Conservation (phyloP, 352 stramenopile species). For the Saprolegnia diclina region DNA sequence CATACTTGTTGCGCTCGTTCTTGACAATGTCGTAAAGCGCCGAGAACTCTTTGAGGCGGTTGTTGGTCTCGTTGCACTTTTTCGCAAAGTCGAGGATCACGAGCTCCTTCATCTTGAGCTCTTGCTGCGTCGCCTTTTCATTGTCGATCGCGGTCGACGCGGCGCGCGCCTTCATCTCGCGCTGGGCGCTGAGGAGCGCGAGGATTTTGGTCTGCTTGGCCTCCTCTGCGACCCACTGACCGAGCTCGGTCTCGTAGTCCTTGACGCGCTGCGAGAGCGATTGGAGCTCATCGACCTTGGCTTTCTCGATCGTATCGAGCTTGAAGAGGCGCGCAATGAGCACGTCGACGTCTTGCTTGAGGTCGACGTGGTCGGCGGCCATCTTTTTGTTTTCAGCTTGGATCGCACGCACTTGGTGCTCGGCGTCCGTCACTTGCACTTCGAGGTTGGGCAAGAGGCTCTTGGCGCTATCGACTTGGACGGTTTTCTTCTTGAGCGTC, state of each 20-base stretch:
- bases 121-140: conserved; percentile 80
- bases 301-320: conserved; percentile 79
- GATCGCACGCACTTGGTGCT: conserved; percentile 56
- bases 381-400: conserved; percentile 66
- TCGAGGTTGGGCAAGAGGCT: conserved; percentile 75
- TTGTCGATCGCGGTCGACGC: conserved; percentile 60
- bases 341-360: conserved; percentile 90
- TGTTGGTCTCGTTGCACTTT: conserved; percentile 91
- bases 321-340: conserved; percentile 84
- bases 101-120: conserved; percentile 92
- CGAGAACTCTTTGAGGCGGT: conserved; percentile 90
- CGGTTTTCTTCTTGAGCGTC: conserved; percentile 85
- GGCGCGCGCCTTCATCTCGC: conserved; percentile 88
- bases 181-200: conserved; percentile 80
- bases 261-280: conserved; percentile 53
- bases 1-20: conserved; percentile 95
- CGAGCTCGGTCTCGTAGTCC: conserved; percentile 73
- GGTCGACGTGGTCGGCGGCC: conserved; percentile 52
- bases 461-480: conserved; percentile 61
- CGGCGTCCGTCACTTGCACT: conserved; percentile 69
- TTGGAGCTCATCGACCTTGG: conserved; percentile 60
- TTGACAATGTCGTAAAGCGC: conserved; percentile 94
- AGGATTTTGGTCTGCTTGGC: conserved; percentile 85
- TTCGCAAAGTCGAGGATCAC: conserved; percentile 92
- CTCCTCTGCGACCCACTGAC: conserved; percentile 84